A percentile compares a stretch with the other conserved stretches of the same genome.
These are phyloP conservation scores for Pseudocercospora vitis DNA, from an alignment of 2,329 filamentous ascomycete genomes.

Conservation along the genomic window DNA sequence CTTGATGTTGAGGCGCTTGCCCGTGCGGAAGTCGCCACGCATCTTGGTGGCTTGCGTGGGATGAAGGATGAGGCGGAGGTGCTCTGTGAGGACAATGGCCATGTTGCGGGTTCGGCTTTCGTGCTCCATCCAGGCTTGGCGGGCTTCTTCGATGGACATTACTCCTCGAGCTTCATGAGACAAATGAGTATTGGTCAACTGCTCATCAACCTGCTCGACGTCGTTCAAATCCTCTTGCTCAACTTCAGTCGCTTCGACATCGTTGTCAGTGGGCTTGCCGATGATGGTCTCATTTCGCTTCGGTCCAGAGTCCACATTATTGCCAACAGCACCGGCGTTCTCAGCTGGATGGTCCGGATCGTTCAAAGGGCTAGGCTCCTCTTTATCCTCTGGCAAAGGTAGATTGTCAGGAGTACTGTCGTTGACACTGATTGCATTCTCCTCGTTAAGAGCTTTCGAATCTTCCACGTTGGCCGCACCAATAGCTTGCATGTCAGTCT, in stretches of 20 bases:
- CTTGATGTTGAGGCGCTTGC: conserved; percentile 98
- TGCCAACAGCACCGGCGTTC: conserved; percentile 13
- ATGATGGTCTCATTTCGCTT: conserved; percentile 44
- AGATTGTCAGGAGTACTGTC: conserved; percentile 34
- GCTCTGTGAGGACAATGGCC: conserved; percentile 85
- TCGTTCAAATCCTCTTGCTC: conserved; percentile 39
- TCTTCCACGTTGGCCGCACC: conserved; percentile 87
- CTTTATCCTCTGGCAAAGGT: conserved; percentile 30
- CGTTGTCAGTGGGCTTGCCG: conserved; percentile 46
- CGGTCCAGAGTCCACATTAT: conserved; percentile 17
- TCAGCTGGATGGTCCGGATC: conserved; percentile 41
- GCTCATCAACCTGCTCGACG: conserved; percentile 51
- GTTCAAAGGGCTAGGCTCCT: conserved; percentile 37
- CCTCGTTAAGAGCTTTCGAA: conserved; percentile 78
- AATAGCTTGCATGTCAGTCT: conserved; percentile 86
- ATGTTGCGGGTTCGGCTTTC: conserved; percentile 81
- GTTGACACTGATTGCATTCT: conserved; percentile 68
- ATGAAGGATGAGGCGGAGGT: conserved; percentile 90
- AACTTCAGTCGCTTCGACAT: conserved; percentile 43
- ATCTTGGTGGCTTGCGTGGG: conserved; percentile 95
- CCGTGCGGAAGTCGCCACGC: conserved; percentile 92
- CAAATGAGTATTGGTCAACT: conserved; percentile 74
- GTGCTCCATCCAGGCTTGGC: conserved; percentile 80
- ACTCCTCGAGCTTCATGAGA: conserved; percentile 31
- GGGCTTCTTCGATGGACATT: conserved; percentile 54